Base-by-base conservation (phyloP, 371 early-diverging fungal genomes). In the Dinochytrium kinnereticum region DNA sequence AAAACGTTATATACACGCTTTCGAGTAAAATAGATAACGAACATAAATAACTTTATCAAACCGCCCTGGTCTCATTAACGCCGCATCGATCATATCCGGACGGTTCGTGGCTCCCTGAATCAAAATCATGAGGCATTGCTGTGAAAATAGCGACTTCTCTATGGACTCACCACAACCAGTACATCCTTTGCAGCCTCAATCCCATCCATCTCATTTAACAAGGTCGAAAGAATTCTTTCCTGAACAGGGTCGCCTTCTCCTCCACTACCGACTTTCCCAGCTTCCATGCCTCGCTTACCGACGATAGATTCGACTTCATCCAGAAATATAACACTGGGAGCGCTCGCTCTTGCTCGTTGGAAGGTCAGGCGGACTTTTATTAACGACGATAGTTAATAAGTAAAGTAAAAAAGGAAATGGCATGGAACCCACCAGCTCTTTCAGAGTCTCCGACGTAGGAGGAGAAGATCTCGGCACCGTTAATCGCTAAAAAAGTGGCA, bases 131-230 rank as follows among this genome's bases (percentile, higher is more conserved):
- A 34, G n/a, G 68, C 31, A 30, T 26, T 49, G n/a, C 19, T 64
- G 13, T 34, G 57, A 17, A 24, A 53, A 15, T 19, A 5, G 50
- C 50, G 15, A 50, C 17, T 15, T 50, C 44, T 19, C 13, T n/a
- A 50, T 55, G 15, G 10, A 39, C 80, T 75, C 78, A 91, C 95
- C 49, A 95, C 86, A 0, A 95, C 93, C 36, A 96, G 81, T 1
- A 96, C 92, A 0, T 89, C 88, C 26, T 87, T 87, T 0, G 90
- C 90, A 0, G 76, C 71, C 70, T 96, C 94, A 15, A 98, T 90
- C 28, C 99, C 99, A 80, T 99, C 99, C 98, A 99, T 98, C 80
- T 99, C 99, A 76, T 97, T 98, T 69, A 99, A 81, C 68, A 99
- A 82, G 2, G 94, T 94, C 0, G 95, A 91, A 28, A 98, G 73